These are phyloP conservation scores for Verticillium dahliae DNA, from an alignment of 2,329 filamentous ascomycete genomes.

Conservation along the genomic window DNA sequence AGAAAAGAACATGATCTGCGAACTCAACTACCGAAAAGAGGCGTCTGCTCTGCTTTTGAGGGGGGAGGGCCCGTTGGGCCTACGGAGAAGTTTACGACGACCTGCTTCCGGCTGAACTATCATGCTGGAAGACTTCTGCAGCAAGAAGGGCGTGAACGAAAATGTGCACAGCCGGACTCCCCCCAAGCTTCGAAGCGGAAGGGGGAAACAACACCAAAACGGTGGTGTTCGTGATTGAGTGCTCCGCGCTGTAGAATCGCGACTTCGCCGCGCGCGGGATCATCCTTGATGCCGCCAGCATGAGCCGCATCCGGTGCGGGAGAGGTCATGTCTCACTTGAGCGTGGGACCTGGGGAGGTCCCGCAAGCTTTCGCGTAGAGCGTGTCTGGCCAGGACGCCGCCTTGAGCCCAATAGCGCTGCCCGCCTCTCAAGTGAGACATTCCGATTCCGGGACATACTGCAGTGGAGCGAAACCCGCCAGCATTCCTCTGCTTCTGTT, in stretches of 20 bases:
- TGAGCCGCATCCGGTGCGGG: not conserved
- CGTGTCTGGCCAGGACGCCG: not conserved
- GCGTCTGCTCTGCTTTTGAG: not conserved
- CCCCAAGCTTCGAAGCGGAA: not conserved
- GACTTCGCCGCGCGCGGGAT: not conserved
- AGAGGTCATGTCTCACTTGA: not conserved
- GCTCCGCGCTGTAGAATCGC: not conserved
- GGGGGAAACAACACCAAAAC: not conserved
- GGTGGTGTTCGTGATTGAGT: not conserved
- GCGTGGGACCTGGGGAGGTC: not conserved
- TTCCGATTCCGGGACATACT: not conserved
- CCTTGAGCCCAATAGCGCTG: not conserved
- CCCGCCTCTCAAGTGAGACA: not conserved
- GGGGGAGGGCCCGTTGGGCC: not conserved
- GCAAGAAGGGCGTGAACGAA: not conserved
- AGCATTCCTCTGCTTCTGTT: not conserved
- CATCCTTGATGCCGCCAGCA: not conserved
- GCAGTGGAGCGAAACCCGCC: not conserved
- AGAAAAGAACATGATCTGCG: not conserved
- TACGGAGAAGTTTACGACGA: not conserved
- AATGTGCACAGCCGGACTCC: not conserved
- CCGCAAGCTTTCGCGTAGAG: not conserved
- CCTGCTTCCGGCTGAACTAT: not conserved
- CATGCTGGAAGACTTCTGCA: not conserved
- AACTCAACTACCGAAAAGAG: not conserved